Conservation (phyloP, 2,329 filamentous ascomycete genomes). For the Fusarium zealandicum region DNA sequence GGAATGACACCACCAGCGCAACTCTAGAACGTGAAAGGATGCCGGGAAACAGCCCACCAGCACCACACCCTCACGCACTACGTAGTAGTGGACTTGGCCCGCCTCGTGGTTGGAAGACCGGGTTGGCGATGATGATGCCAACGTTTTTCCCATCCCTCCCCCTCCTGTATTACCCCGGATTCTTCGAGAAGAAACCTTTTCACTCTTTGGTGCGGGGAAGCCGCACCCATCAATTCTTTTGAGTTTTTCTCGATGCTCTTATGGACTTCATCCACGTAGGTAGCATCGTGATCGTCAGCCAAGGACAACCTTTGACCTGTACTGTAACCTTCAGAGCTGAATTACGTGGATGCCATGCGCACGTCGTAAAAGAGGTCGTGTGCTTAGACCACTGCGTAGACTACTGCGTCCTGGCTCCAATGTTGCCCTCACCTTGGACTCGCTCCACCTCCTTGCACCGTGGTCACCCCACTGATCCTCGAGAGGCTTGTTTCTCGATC, state of each 20-base stretch:
- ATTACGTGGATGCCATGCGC: not conserved
- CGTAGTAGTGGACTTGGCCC: constrained; percentile 14
- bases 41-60: constrained; percentile 30
- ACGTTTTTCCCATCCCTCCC: not conserved
- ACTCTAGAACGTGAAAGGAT: constrained; percentile 33
- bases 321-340: not conserved
- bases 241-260: constrained; percentile 5
- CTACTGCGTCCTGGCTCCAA: not conserved
- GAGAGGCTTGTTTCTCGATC: constrained; percentile 4
- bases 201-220: constrained; percentile 16
- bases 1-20: constrained; percentile 35
- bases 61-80: constrained; percentile 26
- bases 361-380: not conserved
- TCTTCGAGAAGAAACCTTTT: constrained; percentile 20
- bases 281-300: constrained; percentile 7
- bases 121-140: not conserved
- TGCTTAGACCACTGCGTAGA: not conserved
- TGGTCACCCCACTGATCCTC: constrained; percentile 2
- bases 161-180: constrained; percentile 32
- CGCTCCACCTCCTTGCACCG: constrained; percentile 14
- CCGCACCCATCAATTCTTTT: constrained; percentile 9
- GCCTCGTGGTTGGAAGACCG: not conserved
- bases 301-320: not conserved
- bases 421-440: not conserved
- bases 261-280: constrained; percentile 10